Percentiles rank a stretch among this genome's conserved stretches.
These are phyloP conservation scores for Rubia yunnanensis DNA, from an alignment of 257 asterid genomes.

Conservation along the genomic window DNA sequence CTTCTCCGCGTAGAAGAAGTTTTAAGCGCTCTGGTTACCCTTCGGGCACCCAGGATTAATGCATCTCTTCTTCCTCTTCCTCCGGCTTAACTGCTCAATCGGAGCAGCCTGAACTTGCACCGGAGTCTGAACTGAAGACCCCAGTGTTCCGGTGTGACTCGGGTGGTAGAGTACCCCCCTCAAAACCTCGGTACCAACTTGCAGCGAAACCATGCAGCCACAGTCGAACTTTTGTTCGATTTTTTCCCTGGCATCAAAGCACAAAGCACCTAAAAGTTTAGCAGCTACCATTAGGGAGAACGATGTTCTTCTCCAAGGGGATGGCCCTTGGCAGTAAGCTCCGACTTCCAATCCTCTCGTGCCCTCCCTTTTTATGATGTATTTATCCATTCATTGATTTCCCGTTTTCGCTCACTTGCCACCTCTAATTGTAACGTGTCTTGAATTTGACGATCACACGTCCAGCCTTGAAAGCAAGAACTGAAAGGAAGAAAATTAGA, in stretches of 20 bases:
- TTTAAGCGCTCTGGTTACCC: slow-evolving; percentile 74
- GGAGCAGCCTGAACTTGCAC: slow-evolving; percentile 7
- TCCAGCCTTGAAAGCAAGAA: too few relatives aligned
- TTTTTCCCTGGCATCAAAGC: slow-evolving; percentile 43
- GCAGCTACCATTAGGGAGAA: too few relatives aligned
- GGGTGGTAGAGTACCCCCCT: slow-evolving; percentile 76
- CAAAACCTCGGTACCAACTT: slow-evolving; percentile 43
- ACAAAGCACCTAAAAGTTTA: slow-evolving; percentile 18
- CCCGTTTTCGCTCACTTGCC: too few relatives aligned
- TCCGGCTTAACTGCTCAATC: slow-evolving; percentile 17
- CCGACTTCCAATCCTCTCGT: slow-evolving; percentile 3
- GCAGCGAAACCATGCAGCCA: slow-evolving; percentile 61
- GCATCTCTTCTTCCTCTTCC: slow-evolving; percentile 24
- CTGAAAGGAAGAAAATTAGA: too few relatives aligned
- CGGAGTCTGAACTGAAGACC: not conserved
- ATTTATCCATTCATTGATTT: too few relatives aligned
- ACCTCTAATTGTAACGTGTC: too few relatives aligned
- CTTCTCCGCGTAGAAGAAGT: slow-evolving; percentile 59
- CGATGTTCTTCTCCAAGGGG: slow-evolving; percentile 96
- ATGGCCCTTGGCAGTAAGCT: slow-evolving; percentile 98
- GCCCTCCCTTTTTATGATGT: too few relatives aligned
- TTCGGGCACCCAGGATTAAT: slow-evolving; percentile 55
- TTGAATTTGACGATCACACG: too few relatives aligned
- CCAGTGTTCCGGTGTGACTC: slow-evolving; percentile 27
- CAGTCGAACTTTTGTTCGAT: slow-evolving; percentile 69